Percentiles rank a stretch among this genome's conserved stretches.
phyloP scores from a whole-genome alignment of 768 basidiomycete species.

The Lentinula detonsa region DNA sequence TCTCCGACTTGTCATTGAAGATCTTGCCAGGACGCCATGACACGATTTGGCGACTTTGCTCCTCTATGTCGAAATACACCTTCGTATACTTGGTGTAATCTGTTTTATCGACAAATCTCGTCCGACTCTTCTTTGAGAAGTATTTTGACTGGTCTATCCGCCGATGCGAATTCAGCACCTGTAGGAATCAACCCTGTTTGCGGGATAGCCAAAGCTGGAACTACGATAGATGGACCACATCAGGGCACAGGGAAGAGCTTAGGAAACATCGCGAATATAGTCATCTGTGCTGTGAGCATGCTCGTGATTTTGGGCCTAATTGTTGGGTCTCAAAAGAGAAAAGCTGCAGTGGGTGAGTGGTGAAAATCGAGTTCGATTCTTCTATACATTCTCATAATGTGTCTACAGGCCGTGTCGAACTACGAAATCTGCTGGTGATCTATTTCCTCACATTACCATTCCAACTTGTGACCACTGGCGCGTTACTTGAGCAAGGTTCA shows the following conservation, averaged over 20 bases:
- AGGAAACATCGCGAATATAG: conserved; percentile 84
- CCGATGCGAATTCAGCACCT: conserved; percentile 49
- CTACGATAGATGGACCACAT: conserved; percentile 32
- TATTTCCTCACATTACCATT: conserved; percentile 72
- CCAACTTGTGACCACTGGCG: conserved; percentile 77
- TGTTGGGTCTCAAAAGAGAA: conserved; percentile 51
- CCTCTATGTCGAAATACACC: conserved; percentile 63
- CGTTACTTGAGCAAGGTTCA: conserved; percentile 73
- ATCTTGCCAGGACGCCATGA: conserved; percentile 23
- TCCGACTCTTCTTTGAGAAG: conserved; percentile 17
- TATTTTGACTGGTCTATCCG: conserved; percentile 35
- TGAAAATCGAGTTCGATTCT: background rate
- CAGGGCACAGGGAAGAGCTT: conserved; percentile 20
- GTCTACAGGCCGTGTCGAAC: conserved; percentile 58
- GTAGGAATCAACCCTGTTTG: conserved; percentile 82
- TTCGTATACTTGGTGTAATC: conserved; percentile 90
- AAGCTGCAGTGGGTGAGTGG: conserved; percentile 81
- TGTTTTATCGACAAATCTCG: conserved; percentile 74
- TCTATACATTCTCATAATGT: background rate
- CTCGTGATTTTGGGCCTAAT: conserved; percentile 55
- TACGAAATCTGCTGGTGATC: conserved; percentile 56
- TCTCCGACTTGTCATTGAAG: background rate
- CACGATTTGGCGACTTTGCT: conserved; percentile 69
- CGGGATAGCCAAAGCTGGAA: conserved; percentile 61
- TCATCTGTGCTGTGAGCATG: conserved; percentile 72